Base-by-base conservation (phyloP, 371 early-diverging fungal species). In the Mortierella sp. region DNA sequence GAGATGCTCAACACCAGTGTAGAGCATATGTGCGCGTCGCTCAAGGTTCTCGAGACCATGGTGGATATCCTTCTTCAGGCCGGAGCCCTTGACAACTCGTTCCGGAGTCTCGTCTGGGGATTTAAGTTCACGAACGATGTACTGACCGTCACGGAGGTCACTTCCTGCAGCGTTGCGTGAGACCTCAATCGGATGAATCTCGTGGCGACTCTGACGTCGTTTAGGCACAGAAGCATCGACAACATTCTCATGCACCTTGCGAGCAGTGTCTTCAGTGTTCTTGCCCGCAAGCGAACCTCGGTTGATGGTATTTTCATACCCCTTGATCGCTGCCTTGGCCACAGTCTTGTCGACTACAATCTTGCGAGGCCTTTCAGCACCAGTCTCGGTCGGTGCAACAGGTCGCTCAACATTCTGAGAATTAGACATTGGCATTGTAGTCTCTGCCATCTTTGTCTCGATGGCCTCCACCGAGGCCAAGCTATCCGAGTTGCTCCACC, bases 161-260 rank as follows among this genome's bases (percentile, higher is more conserved):
- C 66, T 69, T 57, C 62, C 25, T 11, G 72, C 52, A 19, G 70
- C 73, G 1, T 29, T 59, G 30, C 79, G 69, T 0, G 79, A 52
- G 56, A 72, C n/a, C 29, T 72, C 70, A 26, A 79, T 44, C 6
- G 37, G 57, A 28, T 66, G 66, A 14, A 28, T 57, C 52, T 72
- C 79, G 16, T 72, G 2, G 14, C 70, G 73, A 19, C 61, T 11
- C 25, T 72, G 72, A 12, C 64, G 70, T 4, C 56, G 4, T 25
- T 30, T 30, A 1, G 79, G 73, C 53, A 66, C 1, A 0, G 79
- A n/a, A 0, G 79, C 79, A 46, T 79, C 73, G 26, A 69, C 21
- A 30, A 79, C 79, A 47, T 79, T 79, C 19, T 79, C 64, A 21
- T 72, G 67, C 51, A 79, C 79, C 61, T 79, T 79, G 60, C 52